A percentile compares a stretch with the other conserved stretches of the same genome.
These are phyloP conservation scores for Microdochium trichocladiopsis DNA, from an alignment of 2,329 filamentous ascomycete genomes.

Conservation along the genomic window DNA sequence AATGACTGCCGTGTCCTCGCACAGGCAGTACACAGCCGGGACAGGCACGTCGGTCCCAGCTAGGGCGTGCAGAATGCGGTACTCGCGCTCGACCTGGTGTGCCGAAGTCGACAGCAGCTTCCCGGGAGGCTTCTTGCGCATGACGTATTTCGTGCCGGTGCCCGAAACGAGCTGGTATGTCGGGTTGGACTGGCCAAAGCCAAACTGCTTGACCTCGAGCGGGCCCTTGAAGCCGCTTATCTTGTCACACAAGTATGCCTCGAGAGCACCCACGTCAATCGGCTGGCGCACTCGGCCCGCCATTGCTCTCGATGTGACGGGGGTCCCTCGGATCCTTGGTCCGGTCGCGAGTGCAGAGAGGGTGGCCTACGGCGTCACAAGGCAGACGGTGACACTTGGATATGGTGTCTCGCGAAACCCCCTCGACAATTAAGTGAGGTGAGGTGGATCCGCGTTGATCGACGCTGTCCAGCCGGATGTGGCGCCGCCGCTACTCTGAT, in stretches of 20 bases:
- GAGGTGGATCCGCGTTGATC: too few species aligned
- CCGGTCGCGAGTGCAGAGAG: too few species aligned
- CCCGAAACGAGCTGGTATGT: conserved; percentile 78
- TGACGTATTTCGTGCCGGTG: conserved; percentile 64
- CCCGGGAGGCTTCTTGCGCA: conserved; percentile 92
- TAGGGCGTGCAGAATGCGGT: conserved; percentile 78
- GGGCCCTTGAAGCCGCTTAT: background rate
- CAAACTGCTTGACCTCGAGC: conserved; percentile 19
- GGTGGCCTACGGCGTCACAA: too few species aligned
- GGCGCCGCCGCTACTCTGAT: too few species aligned
- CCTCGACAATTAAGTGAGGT: too few species aligned
- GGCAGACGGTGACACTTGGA: too few species aligned
- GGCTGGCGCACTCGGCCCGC: conserved; percentile 85
- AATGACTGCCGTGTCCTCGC: conserved; percentile 69
- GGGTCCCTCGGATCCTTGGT: too few species aligned
- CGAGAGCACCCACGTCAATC: conserved; percentile 74
- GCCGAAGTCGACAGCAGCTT: conserved; percentile 84
- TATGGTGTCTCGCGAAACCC: too few species aligned
- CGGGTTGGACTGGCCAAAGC: conserved; percentile 90
- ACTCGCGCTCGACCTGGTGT: conserved; percentile 90
- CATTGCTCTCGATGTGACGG: too few species aligned
- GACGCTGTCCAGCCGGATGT: too few species aligned
- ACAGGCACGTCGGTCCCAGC: conserved; percentile 73
- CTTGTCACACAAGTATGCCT: conserved; percentile 41
- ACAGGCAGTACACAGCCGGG: conserved; percentile 75